phyloP scores from a whole-genome alignment of 768 basidiomycete genomes.

The Leccinum aurantiacum region DNA sequence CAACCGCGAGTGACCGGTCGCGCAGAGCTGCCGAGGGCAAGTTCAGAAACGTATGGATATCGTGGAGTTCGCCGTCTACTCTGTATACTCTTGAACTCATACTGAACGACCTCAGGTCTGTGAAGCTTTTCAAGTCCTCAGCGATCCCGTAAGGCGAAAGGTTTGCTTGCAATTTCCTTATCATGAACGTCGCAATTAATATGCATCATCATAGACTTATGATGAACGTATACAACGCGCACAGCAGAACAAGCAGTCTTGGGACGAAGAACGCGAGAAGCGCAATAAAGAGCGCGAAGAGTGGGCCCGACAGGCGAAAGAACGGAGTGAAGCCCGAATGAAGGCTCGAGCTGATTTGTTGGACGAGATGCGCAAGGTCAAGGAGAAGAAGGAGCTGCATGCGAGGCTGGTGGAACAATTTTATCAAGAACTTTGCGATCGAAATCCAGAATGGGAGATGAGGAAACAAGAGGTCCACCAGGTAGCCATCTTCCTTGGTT shows the following conservation, averaged over 20 bases:
- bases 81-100: slow-evolving; percentile 11
- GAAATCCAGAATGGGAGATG: slow-evolving; percentile 63
- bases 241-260: slow-evolving; percentile 23
- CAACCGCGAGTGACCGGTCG: slow-evolving; percentile 47
- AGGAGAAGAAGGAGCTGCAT: slow-evolving; percentile 41
- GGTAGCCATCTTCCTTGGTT: slow-evolving; percentile 37
- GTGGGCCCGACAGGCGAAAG: slow-evolving; percentile 53
- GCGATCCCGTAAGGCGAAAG: slow-evolving; percentile 54
- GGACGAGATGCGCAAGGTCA: slow-evolving; percentile 40
- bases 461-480: slow-evolving; percentile 51
- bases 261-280: slow-evolving; percentile 39
- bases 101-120: slow-evolving; percentile 47
- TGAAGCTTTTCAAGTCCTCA: slow-evolving; percentile 60
- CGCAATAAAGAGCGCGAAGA: slow-evolving; percentile 51
- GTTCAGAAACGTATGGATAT: slow-evolving; percentile 55
- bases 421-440: slow-evolving; percentile 51
- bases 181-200: not conserved
- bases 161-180: slow-evolving; percentile 34
- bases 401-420: slow-evolving; percentile 50
- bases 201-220: slow-evolving; percentile 40
- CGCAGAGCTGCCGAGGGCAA: slow-evolving; percentile 54
- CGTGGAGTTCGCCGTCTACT: slow-evolving; percentile 25
- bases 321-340: slow-evolving; percentile 51
- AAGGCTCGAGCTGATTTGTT: slow-evolving; percentile 39
- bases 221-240: slow-evolving; percentile 41